Evolutionary conservation across 345 rosid genomes (phyloP).

Genomic region (Populus nigra): DNA sequence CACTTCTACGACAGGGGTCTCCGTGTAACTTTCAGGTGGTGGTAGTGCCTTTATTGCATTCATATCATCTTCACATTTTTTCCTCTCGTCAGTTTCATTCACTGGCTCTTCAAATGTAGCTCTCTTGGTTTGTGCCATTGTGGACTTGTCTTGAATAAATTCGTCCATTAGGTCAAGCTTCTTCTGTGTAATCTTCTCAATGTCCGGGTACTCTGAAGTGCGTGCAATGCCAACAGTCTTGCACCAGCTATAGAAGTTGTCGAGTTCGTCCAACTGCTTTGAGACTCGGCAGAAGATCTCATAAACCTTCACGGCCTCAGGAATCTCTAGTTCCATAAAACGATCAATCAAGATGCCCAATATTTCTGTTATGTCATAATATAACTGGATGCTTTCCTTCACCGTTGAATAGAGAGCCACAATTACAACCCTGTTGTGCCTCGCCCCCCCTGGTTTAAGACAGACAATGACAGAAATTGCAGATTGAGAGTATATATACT

Average conservation of each 20-base stretch:
- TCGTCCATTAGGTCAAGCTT: constrained; percentile 85
- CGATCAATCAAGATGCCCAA: constrained; percentile 61
- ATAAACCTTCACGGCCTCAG: constrained; percentile 58
- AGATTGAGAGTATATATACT: background rate
- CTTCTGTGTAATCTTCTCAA: constrained; percentile 69
- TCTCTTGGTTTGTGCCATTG: constrained; percentile 30
- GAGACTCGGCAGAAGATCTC: constrained; percentile 59
- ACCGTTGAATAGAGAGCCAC: constrained; percentile 69
- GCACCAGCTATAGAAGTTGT: constrained; percentile 64
- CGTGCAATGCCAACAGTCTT: constrained; percentile 63
- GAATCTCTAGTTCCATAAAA: constrained; percentile 64
- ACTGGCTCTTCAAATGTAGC: constrained; percentile 14
- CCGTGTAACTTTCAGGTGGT: constrained; percentile 40
- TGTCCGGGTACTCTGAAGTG: constrained; percentile 73
- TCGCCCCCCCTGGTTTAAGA: constrained; percentile 56
- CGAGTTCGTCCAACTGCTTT: constrained; percentile 75
- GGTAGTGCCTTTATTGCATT: constrained; percentile 59
- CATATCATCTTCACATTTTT: constrained; percentile 40
- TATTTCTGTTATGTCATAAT: constrained; percentile 63
- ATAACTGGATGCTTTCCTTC: constrained; percentile 77
- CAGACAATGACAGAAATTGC: background rate
- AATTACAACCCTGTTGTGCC: constrained; percentile 58
- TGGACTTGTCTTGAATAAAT: constrained; percentile 64
- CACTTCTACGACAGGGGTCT: constrained; percentile 22
- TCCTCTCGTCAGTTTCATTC: constrained; percentile 30